A percentile compares a stretch with the other conserved stretches of the same genome.
Evolutionary conservation across 2,329 filamentous ascomycete genomes (phyloP).

Genomic region (Biscogniauxia sp.): DNA sequence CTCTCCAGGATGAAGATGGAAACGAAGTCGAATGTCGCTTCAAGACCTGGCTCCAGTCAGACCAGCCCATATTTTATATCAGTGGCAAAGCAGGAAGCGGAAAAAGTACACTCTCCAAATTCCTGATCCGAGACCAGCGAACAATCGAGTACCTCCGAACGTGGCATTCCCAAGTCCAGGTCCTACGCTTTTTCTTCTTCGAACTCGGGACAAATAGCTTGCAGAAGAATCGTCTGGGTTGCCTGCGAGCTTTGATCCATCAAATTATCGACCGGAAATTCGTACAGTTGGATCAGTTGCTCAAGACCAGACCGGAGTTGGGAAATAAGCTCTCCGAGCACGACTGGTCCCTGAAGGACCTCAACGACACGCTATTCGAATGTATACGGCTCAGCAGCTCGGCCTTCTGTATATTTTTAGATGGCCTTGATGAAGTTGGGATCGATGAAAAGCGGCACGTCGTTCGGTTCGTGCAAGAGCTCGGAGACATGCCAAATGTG

Average conservation of each 20-base stretch:
- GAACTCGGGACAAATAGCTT: slow-evolving; percentile 9
- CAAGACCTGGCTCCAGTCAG: slow-evolving; percentile 12
- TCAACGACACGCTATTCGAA: slow-evolving; percentile 1
- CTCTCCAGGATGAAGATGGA: neutral
- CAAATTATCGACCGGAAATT: slow-evolving; percentile 5
- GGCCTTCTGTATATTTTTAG: slow-evolving; percentile 11
- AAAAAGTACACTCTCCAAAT: slow-evolving; percentile 20
- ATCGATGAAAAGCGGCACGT: slow-evolving; percentile 1
- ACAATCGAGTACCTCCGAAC: slow-evolving; percentile 1
- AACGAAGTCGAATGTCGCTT: neutral
- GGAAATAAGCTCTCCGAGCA: slow-evolving; percentile 11
- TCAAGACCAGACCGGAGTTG: slow-evolving; percentile 1
- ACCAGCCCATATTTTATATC: slow-evolving; percentile 16
- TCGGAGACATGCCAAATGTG: slow-evolving; percentile 5
- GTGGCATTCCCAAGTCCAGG: slow-evolving; percentile 2
- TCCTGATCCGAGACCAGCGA: neutral
- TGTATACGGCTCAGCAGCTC: neutral
- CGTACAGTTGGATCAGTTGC: neutral
- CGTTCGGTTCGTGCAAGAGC: slow-evolving; percentile 4
- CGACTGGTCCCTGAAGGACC: slow-evolving; percentile 13
- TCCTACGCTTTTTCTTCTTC: slow-evolving; percentile 15
- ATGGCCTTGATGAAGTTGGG: slow-evolving; percentile 16
- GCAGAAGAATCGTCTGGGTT: slow-evolving; percentile 10
- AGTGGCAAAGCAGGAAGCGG: slow-evolving; percentile 22
- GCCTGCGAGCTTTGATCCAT: slow-evolving; percentile 11